These are phyloP conservation scores for Teratosphaeria gauchensis DNA, from an alignment of 2,329 filamentous ascomycete genomes.

Conservation along the genomic window DNA sequence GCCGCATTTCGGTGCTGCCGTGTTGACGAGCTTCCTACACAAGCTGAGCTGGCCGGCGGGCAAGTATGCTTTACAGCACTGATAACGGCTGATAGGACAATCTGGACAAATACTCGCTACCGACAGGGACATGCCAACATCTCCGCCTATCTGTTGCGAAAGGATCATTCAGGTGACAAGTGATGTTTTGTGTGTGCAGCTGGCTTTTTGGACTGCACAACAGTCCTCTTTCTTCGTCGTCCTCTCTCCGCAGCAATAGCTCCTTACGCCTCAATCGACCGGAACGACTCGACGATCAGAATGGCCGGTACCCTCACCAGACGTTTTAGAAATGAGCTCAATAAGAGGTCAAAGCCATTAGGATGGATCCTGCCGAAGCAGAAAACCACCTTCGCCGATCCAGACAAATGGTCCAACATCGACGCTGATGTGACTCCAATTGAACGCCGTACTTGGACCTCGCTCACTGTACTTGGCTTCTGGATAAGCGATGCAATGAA, in stretches of 20 bases:
- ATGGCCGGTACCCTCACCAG: neutral
- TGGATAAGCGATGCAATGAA: conserved; percentile 40
- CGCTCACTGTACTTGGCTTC: conserved; percentile 33
- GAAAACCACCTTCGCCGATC: conserved; percentile 31
- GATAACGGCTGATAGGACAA: neutral
- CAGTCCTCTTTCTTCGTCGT: too few species aligned
- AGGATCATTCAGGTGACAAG: neutral
- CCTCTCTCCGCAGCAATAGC: too few species aligned
- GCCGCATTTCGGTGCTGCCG: neutral
- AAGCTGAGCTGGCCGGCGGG: neutral
- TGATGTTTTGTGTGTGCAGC: too few species aligned
- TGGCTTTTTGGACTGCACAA: too few species aligned
- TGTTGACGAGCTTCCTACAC: neutral
- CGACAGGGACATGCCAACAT: neutral
- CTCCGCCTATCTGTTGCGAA: neutral
- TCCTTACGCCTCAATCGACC: too few species aligned
- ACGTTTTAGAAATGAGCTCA: conserved; percentile 8
- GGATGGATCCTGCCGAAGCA: conserved; percentile 35
- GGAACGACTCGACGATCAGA: neutral
- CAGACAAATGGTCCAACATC: conserved; percentile 34
- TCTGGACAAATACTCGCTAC: neutral
- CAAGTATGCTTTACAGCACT: neutral
- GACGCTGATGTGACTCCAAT: conserved; percentile 38
- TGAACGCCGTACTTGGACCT: conserved; percentile 37
- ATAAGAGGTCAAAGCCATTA: conserved; percentile 26